Evolutionary conservation across 2,329 filamentous ascomycete genomes (phyloP), one percentile per base, ranked within the genome.

Genomic region (Hymenoscyphus linearis): DNA sequence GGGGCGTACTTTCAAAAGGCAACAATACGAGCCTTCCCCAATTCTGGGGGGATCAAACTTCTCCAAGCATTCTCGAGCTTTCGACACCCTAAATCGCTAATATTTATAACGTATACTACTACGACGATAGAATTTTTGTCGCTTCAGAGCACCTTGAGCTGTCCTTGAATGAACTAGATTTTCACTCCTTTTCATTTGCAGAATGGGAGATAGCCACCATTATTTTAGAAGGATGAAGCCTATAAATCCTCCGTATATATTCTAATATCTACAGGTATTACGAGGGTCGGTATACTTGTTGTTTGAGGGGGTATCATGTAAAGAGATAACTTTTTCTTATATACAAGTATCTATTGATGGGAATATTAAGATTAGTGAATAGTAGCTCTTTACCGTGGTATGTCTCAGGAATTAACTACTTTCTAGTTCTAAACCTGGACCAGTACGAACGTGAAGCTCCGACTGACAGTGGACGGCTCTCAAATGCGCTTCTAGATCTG

Each of bases 41-140:
- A 57, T 57, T 50, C 54, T 18, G 59, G 59, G 34, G 47, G 31
- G 7, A 47, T 61, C 14, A 64, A 31, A 67, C 68, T 57, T 69
- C 63, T 61, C 36, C 40, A 57, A 40, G 47, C 40, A 16, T 37
- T 62, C 31, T 59, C 57, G 13, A 2, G 44, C 13, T 56, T 59
- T 52, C 18, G 52, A 40, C 56, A 62, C 35, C 60, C 57, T 40
- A 62, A 62, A 59, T 62, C 52, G 57, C 52, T 14, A 59, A 50
- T 14, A n/a, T 62, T 26, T 52, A 62, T 16, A 57, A 62, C 18
- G 44, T 62, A 50, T 62, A 62, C 44, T 62, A 18, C 53, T 27
- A 62, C 18, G 37, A 55, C 18, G 53, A 59, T 37, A 59, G 52
- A n/a, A 55, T 59, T 18, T 59, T 58, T 37, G 47, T 27, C 4